A percentile compares a stretch with the other conserved stretches of the same genome.
phyloP scores from a whole-genome alignment of 805 yeast genomes.

The Candida fluviatilis region DNA sequence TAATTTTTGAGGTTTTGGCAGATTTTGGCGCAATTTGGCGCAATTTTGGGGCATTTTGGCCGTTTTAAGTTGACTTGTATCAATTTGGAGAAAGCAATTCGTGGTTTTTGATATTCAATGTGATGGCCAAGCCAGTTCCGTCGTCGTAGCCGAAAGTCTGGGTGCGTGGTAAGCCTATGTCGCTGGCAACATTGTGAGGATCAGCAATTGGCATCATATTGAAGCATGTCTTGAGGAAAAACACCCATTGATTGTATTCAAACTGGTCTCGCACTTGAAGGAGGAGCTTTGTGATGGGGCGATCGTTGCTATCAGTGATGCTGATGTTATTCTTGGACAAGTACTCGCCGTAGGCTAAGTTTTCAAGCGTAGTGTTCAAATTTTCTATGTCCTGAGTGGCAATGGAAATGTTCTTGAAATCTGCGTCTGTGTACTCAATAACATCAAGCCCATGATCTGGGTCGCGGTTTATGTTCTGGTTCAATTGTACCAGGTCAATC shows the following conservation, averaged over 20 bases:
- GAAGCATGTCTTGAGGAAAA: constrained; percentile 4
- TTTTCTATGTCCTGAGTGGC: background rate
- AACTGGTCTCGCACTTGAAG: constrained; percentile 1
- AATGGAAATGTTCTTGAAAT: background rate
- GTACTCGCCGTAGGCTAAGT: constrained; percentile 4
- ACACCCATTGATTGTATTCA: constrained; percentile 4
- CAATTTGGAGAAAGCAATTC: no score
- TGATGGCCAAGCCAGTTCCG: background rate
- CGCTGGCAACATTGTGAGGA: background rate
- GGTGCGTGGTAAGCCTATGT: constrained; percentile 2
- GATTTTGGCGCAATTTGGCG: background rate
- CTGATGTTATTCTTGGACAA: background rate
- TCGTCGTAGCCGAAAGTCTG: constrained; percentile 1
- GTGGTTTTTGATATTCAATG: background rate
- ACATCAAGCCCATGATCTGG: background rate
- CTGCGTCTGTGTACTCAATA: background rate
- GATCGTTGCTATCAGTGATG: background rate
- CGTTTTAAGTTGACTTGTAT: no score
- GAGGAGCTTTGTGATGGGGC: background rate
- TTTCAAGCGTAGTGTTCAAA: background rate
- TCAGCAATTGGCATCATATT: constrained; percentile 1
- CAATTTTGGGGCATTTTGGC: background rate
- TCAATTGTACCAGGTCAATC: constrained; percentile 1
- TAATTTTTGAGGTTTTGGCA: no score
- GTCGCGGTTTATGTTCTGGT: background rate